Evolutionary conservation across 768 basidiomycete genomes (phyloP), one percentile per base, ranked within the genome.

Genomic region (Lyophyllum semitale): DNA sequence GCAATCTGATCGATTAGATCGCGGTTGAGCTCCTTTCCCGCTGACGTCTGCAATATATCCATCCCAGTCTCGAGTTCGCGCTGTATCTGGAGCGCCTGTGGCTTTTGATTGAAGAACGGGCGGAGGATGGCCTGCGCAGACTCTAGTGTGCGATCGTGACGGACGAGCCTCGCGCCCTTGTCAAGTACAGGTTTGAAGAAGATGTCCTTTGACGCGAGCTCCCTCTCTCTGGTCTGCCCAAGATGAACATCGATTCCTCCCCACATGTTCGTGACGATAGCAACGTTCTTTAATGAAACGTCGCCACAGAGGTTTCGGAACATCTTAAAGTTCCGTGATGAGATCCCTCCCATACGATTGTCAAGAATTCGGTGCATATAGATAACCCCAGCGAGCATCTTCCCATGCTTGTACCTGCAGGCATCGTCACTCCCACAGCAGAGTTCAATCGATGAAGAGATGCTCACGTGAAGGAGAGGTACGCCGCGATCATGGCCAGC

Each of bases 321-420:
- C 58, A 59, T 59, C 33, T 41, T 54, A 20, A 55, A 59, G 41
- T 59, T 59, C 30, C 58, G 53, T n/a, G 58, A 54, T 11, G 58
- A 59, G 35, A 59, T 59, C 8, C 58, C 58, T 71, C 78, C 78
- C 64, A 84, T 72, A 23, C 80, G 68, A 66, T 76, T 71, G 55
- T 83, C 82, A 13, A 73, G 71, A 51, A 84, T 84, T 1, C 81
- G 77, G 60, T 82, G 82, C 68, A 82, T 72, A 65, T 83, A 83
- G 53, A 83, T 77, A 64, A 83, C 75, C 5, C 81, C 81, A 1
- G 79, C 71, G n/a, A 83, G 66, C 50, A 72, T 77, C 56, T 71
- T 72, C 11, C 68, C 70, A 35, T 60, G 58, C 50, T 68, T 59
- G 54, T 73, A 69, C 25, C 73, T 76, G 50, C 11, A 51, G 18